Conservation (phyloP, 2,329 filamentous ascomycete species). For the Paecilomyces niveus region DNA sequence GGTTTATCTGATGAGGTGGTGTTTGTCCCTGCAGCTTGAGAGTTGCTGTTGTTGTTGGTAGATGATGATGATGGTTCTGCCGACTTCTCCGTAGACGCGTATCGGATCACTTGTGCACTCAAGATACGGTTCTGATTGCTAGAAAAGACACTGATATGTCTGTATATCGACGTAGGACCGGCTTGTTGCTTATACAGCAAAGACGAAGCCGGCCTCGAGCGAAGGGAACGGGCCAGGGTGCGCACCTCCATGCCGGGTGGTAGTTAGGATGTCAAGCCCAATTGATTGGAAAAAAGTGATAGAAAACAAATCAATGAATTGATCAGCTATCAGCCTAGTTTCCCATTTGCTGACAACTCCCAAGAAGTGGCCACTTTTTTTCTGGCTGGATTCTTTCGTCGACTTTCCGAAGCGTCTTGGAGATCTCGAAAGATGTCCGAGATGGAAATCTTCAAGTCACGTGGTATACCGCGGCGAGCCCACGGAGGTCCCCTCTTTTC, state of each 20-base stretch:
- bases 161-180: slow-evolving; percentile 5
- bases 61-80: neutral
- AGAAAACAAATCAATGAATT: neutral
- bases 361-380: neutral
- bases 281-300: slow-evolving; percentile 2
- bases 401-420: neutral
- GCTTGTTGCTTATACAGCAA: slow-evolving; percentile 15
- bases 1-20: slow-evolving; percentile 2
- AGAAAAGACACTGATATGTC: neutral
- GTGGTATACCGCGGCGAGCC: neutral
- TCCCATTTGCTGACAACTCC: neutral
- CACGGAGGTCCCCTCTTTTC: neutral
- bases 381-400: slow-evolving; percentile 3
- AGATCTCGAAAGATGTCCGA: neutral
- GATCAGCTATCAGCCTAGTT: neutral
- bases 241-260: slow-evolving; percentile 21
- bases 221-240: slow-evolving; percentile 24
- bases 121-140: neutral
- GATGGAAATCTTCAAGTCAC: slow-evolving; percentile 2
- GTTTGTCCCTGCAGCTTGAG: neutral
- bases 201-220: slow-evolving; percentile 21
- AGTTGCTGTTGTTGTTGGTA: neutral
- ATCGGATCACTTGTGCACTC: neutral
- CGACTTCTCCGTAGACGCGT: neutral
- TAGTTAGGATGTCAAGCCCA: neutral